Evolutionary conservation across 2,329 filamentous ascomycete species (phyloP).

Genomic region (Periconia digitata): DNA sequence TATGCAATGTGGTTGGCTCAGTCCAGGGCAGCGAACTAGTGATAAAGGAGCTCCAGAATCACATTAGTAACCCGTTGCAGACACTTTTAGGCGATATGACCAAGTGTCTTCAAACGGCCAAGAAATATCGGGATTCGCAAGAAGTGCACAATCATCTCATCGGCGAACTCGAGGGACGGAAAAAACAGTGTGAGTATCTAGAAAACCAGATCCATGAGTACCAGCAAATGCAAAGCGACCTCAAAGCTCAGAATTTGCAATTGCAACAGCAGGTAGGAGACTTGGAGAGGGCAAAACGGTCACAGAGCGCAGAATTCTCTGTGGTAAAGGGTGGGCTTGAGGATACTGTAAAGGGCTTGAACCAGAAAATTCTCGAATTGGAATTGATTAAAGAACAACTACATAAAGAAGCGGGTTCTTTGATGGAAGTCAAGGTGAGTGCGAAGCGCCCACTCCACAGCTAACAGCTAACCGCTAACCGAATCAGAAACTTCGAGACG

Average conservation of each 20-base stretch:
- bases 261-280: slow-evolving; percentile 19
- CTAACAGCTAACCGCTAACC: neutral
- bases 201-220: slow-evolving; percentile 10
- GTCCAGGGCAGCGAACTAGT: slow-evolving; percentile 1
- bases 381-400: slow-evolving; percentile 6
- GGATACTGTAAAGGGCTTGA: slow-evolving; percentile 13
- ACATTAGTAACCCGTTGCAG: slow-evolving; percentile 11
- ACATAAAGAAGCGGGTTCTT: slow-evolving; percentile 7
- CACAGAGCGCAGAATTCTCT: neutral
- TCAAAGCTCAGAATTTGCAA: slow-evolving; percentile 9
- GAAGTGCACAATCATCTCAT: slow-evolving; percentile 16
- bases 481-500: slow-evolving; percentile 1
- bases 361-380: too few species aligned
- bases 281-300: slow-evolving; percentile 4
- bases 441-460: neutral
- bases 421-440: slow-evolving; percentile 6
- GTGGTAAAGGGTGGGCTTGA: slow-evolving; percentile 16
- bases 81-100: slow-evolving; percentile 19
- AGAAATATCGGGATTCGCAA: slow-evolving; percentile 14
- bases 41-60: slow-evolving; percentile 13
- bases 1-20: slow-evolving; percentile 11
- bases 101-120: slow-evolving; percentile 20
- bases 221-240: slow-evolving; percentile 12
- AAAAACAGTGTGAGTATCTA: slow-evolving; percentile 15
- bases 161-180: slow-evolving; percentile 14